Conservation (phyloP, 2,329 filamentous ascomycete genomes). For the Xylariaceae sp. region DNA sequence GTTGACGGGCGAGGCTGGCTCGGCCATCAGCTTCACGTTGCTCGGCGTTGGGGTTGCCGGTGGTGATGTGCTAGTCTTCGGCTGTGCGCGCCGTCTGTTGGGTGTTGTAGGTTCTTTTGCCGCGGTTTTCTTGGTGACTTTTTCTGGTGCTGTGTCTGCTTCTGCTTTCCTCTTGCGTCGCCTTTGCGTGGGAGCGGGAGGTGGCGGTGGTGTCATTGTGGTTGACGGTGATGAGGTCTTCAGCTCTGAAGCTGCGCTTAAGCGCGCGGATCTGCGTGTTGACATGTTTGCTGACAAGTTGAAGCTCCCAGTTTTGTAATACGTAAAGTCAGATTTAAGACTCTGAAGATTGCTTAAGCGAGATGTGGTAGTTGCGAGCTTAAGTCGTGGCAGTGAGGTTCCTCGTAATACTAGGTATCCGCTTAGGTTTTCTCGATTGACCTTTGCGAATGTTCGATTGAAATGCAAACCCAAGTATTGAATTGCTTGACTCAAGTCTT, state of each 20-base stretch:
- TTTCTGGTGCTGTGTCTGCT: constrained; percentile 7
- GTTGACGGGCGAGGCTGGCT: constrained; percentile 36
- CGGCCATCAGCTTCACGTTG: constrained; percentile 48
- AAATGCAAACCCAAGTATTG: background rate
- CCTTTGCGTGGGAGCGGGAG: constrained; percentile 40
- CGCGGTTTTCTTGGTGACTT: constrained; percentile 7
- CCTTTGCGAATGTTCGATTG: background rate
- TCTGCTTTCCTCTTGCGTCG: constrained; percentile 40
- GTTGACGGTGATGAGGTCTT: constrained; percentile 24
- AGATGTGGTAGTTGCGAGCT: background rate
- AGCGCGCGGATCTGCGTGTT: constrained; percentile 39
- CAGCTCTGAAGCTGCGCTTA: constrained; percentile 35
- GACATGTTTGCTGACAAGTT: constrained; percentile 36
- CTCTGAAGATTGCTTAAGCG: background rate
- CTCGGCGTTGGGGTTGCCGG: constrained; percentile 57
- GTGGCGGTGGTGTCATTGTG: constrained; percentile 30
- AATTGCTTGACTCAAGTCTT: background rate
- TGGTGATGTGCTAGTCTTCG: constrained; percentile 36
- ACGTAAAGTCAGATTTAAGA: background rate
- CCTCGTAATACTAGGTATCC: background rate
- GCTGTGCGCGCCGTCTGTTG: constrained; percentile 37
- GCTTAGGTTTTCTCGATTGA: background rate
- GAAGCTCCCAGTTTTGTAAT: background rate
- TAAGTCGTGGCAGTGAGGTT: constrained; percentile 3
- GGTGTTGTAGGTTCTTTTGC: constrained; percentile 36